Base-by-base conservation (phyloP, 306 rosid genomes). In the Pyrus communis region DNA sequence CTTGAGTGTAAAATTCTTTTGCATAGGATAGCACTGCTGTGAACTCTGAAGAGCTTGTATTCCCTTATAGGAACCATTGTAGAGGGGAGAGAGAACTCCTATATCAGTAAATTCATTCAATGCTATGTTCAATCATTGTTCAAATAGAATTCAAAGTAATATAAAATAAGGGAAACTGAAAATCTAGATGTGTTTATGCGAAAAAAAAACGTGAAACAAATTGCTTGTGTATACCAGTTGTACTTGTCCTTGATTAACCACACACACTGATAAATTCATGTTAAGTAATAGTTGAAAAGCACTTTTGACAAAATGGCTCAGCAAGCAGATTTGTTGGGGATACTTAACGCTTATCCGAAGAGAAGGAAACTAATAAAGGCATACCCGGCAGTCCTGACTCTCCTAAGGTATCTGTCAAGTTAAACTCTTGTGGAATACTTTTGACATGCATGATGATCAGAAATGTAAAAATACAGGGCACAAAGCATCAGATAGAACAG, bases 21-120 rank as follows among this genome's bases (percentile, higher is more conserved):
- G 89, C 99, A 95, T 88, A 35, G 89, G 91, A 86, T 89, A 95
- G 85, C 99, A 95, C 74, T 88, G 97, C 79, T 92, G 97, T 72
- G 82, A 78, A 80, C 81, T 90, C 57, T 76, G 82, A 84, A 84
- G 89, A 79, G 91, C 85, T 83, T 89, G 88, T 71, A 88, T 69
- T 76, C 88, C 96, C 77, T 79, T 82, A 75, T 82, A 76, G 1
- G 84, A 78, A 67, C 55, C 59, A 71, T 86, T 82, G 57, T 74
- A 78, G 52, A 75, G 55, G 54, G 84, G 81, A 62, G 46, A 60
- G 30, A 81, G 42, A 68, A 82, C 82, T 79, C 66, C 28, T 73
- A 81, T 40, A 66, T 60, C 38, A 74, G 62, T 74, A 79, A 42
- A 59, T 67, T 11, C 38, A 65, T 64, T 70, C 70, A 77, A 74